Evolutionary conservation across 192 early-diverging fungal genomes (phyloP).

Genomic region (Mortierella hygrophila): DNA sequence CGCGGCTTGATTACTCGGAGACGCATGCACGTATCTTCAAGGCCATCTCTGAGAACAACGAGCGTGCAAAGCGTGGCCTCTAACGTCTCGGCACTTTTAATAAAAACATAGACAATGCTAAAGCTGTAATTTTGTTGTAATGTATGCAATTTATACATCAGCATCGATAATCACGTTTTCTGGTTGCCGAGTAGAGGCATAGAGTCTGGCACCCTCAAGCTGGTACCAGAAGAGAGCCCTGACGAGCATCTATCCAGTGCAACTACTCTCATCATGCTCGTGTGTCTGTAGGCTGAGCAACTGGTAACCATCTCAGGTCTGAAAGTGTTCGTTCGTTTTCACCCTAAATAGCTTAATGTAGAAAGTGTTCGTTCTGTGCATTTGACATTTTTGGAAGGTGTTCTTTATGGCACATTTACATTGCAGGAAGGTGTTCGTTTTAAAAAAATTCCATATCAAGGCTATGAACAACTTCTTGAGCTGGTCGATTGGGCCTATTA

Average conservation of each 20-base stretch:
- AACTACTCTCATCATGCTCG: not conserved
- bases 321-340: constrained; percentile 6
- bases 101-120: not conserved
- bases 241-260: not conserved
- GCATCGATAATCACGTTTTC: too few species aligned
- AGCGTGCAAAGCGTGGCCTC: not conserved
- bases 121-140: too few species aligned
- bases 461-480: too few species aligned
- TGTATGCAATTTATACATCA: too few species aligned
- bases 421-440: too few species aligned
- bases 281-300: not conserved
- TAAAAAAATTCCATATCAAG: too few species aligned
- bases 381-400: too few species aligned
- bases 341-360: not conserved
- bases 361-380: not conserved
- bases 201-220: not conserved
- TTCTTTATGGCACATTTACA: too few species aligned
- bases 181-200: too few species aligned
- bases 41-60: constrained; percentile 19
- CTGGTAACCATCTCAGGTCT: not conserved
- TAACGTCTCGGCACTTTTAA: not conserved
- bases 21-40: constrained; percentile 15
- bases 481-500: too few species aligned
- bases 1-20: constrained; percentile 9
- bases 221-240: not conserved